Base-by-base conservation (phyloP, 164 flowering plant genomes). In the Vitis riparia region DNA sequence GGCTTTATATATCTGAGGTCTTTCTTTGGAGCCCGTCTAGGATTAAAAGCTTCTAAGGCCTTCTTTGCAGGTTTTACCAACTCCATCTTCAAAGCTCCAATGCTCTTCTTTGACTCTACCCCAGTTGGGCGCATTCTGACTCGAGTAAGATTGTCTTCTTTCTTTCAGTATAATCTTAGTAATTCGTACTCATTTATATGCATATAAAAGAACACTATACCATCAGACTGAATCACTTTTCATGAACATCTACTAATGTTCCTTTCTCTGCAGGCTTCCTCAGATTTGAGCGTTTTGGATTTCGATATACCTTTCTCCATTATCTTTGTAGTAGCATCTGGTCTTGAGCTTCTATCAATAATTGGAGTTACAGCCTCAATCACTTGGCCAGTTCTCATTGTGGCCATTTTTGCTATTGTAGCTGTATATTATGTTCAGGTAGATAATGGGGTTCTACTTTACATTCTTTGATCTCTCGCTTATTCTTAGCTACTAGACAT, bases 91-190 rank as follows among this genome's bases (percentile, higher is more conserved):
- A 83, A 78, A 61, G 97, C 99, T 76, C 99, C 99, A 9, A 91
- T 94, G 97, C 75, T 83, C 48, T 92, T 92, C 81, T 91, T 91
- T 30, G 97, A 94, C 68, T 89, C 97, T 17, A 94, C 99, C 8
- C 97, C 97, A 0, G 79, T 92, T 14, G 97, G 99, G 37, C 77
- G 97, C 71, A 89, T 94, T 62, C 74, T 94, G 58, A 91, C 95
- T 8, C 78, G 97, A 68, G 98, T 93, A 82, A 79, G 87, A 66
- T 14, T 16, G 23, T 9, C 7, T 16, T 55, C 29, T 14, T 19
- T 66, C 19, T 12, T 4, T 37, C 10, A 15, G 37, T 5, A 30
- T 7, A 30, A 14, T 5, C 8, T 62, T 8, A 32, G 13, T 7
- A 49, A 47, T 23, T 19, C 57, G 9, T 51, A 14, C 19, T 2